Evolutionary conservation across 106 monocot genomes (phyloP), one percentile per base, ranked within the genome.

Genomic region (Dioscorea dumetorum): DNA sequence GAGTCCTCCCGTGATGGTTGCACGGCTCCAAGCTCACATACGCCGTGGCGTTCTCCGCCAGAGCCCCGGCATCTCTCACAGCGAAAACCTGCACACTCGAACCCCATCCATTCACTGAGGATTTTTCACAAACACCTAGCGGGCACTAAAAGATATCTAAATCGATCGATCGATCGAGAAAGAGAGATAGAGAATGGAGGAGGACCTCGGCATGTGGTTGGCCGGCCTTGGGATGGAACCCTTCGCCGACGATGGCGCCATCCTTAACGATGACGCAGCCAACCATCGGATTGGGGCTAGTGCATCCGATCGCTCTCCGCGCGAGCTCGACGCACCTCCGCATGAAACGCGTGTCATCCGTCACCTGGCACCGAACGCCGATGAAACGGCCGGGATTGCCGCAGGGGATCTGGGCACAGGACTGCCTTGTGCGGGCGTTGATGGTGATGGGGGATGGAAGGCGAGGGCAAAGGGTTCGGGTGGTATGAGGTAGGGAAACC

Each of bases 11-110:
- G 69, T 91, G 84, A 66, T 92, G 95, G 70, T 92, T 97, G 58
- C 95, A 97, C 9, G 95, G 95, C 57, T 97, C 95, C 41, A 97
- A 82, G 74, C 86, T 92, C 34, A 97, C 87, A 78, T 92, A 97
- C 24, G 95, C 95, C 31, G 88, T 92, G 63, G 95, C 85, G 76
- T 81, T 77, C 64, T 88, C 84, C 34, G 95, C 88, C 35, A 74
- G 71, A 50, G 21, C 63, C 22, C 95, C 95, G 69, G 91, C 95
- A 78, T 91, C 77, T 77, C 58, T 84, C 56, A 97, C 53, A 32
- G 95, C 95, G 77, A 92, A 97, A 18, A 91, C 91, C 95, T 97
- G 61, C 31, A 70, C n/a, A 60, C 51, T 53, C 50, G 24, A 19
- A 9, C 24, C 18, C 24, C 31, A 12, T 14, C 19, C 8, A 51